Conservation (phyloP, 2,329 filamentous ascomycete genomes). For the Fusarium euwallaceae region DNA sequence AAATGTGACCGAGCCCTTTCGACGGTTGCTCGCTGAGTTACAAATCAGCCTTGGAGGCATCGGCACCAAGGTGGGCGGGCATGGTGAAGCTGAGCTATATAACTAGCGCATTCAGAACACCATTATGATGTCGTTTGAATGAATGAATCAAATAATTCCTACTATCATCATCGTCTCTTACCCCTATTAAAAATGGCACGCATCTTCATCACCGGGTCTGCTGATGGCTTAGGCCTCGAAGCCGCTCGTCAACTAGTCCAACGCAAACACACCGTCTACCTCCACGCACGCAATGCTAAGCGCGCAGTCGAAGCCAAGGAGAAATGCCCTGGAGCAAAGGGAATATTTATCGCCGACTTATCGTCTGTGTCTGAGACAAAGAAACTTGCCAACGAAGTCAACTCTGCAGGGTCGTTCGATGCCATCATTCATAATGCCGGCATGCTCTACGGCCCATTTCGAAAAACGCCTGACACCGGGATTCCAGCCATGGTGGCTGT, state of each 20-base stretch:
- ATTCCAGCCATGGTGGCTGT: conserved; percentile 38
- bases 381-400: conserved; percentile 29
- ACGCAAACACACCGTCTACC: conserved; percentile 39
- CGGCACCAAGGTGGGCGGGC: background rate
- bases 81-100: background rate
- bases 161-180: background rate
- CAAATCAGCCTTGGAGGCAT: background rate
- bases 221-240: conserved; percentile 43
- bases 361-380: conserved; percentile 25
- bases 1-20: background rate
- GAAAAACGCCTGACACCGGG: conserved; percentile 36
- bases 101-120: background rate
- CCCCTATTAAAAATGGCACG: conserved; percentile 30
- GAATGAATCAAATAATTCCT: background rate
- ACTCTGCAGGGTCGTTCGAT: conserved; percentile 28
- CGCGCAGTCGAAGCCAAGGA: conserved; percentile 35
- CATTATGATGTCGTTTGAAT: background rate
- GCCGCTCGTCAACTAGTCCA: conserved; percentile 41
- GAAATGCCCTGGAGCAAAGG: conserved; percentile 12
- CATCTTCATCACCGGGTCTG: conserved; percentile 44
- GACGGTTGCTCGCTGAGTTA: no score
- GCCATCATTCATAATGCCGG: conserved; percentile 36
- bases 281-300: conserved; percentile 38
- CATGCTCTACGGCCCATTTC: conserved; percentile 13
- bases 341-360: background rate